Percentiles rank a stretch among this genome's conserved stretches.
These are phyloP conservation scores for Cryphonectria radicalis DNA, from an alignment of 2,329 filamentous ascomycete genomes.

Conservation along the genomic window DNA sequence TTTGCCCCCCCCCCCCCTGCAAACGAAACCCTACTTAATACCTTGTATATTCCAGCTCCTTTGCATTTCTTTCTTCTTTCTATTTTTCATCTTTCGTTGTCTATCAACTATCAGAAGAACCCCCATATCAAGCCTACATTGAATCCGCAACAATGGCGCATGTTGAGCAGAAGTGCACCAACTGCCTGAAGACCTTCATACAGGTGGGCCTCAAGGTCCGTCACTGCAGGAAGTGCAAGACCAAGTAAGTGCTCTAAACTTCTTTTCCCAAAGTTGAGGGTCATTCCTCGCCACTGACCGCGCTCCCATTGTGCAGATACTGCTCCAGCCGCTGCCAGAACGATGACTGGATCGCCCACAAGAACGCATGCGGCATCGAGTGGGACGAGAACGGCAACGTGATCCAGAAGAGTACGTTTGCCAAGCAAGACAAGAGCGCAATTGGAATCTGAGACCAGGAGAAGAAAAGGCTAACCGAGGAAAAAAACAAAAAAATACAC, in stretches of 20 bases:
- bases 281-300: not conserved
- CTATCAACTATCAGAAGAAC: not conserved
- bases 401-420: constrained; percentile 2
- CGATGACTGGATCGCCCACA: not conserved
- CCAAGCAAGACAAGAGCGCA: not conserved
- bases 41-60: not conserved
- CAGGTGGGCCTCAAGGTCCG: not conserved
- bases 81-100: not conserved
- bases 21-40: not conserved
- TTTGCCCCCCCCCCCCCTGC: not conserved
- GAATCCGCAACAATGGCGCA: not conserved
- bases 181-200: not conserved
- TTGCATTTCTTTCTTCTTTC: not conserved
- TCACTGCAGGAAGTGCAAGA: not conserved
- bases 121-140: not conserved
- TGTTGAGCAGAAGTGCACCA: not conserved
- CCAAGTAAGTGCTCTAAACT: not conserved
- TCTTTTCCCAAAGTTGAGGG: not conserved
- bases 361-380: not conserved
- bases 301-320: not conserved
- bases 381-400: constrained; percentile 1
- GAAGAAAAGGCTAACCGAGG: not conserved
- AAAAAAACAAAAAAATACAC: not conserved
- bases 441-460: not conserved
- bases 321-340: not conserved